Evolutionary conservation across 2,329 filamentous ascomycete genomes (phyloP).

Genomic region (Clarireedia paspali): DNA sequence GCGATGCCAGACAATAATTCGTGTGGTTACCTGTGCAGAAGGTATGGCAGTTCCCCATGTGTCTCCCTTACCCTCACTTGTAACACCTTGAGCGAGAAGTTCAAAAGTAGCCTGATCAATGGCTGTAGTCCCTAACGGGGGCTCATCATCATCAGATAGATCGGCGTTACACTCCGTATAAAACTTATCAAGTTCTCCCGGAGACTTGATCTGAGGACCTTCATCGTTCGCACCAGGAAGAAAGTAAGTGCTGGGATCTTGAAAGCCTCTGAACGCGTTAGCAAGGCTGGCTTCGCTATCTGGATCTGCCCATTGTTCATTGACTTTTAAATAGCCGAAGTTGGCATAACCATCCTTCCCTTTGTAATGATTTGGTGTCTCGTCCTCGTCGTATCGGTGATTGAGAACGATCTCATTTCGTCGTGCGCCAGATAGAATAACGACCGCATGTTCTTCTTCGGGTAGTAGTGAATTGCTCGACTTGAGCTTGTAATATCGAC

Average conservation of each 20-base stretch:
- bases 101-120: constrained; percentile 39
- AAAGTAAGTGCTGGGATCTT: neutral
- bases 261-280: constrained; percentile 13
- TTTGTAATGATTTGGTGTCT: constrained; percentile 17
- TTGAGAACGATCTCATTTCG: constrained; percentile 2
- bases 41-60: neutral
- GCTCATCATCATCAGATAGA: constrained; percentile 37
- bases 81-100: constrained; percentile 31
- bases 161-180: constrained; percentile 21
- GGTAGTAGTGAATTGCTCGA: too few relatives aligned
- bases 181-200: constrained; percentile 14
- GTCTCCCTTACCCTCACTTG: constrained; percentile 8
- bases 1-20: neutral
- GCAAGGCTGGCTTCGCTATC: constrained; percentile 20
- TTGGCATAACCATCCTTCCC: constrained; percentile 17
- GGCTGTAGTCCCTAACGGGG: constrained; percentile 27
- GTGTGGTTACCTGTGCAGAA: neutral
- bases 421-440: neutral
- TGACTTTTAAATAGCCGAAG: constrained; percentile 24
- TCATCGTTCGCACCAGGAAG: constrained; percentile 5
- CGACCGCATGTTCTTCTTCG: too few relatives aligned
- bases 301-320: constrained; percentile 25
- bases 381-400: neutral
- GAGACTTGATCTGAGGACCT: constrained; percentile 15
- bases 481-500: neutral